Percentiles rank a stretch among this genome's conserved stretches.
Evolutionary conservation across 2,329 filamentous ascomycete genomes (phyloP).

Genomic region (Xylaria sp.): DNA sequence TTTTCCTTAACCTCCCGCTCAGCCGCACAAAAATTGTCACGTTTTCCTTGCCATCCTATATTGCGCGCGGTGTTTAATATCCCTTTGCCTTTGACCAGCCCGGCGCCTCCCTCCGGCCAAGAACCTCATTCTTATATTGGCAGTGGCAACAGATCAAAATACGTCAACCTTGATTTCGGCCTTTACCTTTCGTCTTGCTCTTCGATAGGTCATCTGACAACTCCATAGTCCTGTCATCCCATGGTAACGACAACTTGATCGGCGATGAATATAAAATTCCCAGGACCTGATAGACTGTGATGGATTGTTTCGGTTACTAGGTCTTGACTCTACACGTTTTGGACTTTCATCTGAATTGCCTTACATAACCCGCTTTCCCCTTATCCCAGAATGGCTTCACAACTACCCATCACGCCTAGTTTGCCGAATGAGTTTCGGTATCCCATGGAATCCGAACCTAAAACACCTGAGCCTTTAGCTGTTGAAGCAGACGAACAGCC

Average conservation of each 20-base stretch:
- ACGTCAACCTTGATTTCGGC: constrained; percentile 1
- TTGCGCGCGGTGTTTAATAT: constrained; percentile 21
- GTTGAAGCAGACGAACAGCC: constrained; percentile 46
- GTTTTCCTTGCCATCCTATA: constrained; percentile 20
- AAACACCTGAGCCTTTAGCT: constrained; percentile 59
- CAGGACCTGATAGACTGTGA: constrained; percentile 24
- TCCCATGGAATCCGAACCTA: constrained; percentile 47
- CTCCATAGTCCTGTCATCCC: constrained; percentile 2
- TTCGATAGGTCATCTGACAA: constrained; percentile 14
- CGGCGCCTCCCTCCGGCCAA: neutral
- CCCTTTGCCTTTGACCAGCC: constrained; percentile 2
- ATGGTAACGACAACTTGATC: neutral
- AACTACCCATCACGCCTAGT: constrained; percentile 52
- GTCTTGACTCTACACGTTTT: constrained; percentile 19
- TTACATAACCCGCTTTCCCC: constrained; percentile 3
- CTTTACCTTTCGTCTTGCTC: neutral
- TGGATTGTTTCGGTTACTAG: constrained; percentile 23
- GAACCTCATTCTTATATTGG: neutral
- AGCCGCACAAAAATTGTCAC: neutral
- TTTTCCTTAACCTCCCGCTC: constrained; percentile 32
- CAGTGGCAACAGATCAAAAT: neutral
- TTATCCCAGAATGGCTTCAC: constrained; percentile 47
- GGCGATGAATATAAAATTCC: constrained; percentile 22
- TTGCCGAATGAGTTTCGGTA: constrained; percentile 52
- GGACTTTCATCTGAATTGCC: constrained; percentile 11